phyloP scores from a whole-genome alignment of 345 rosid species.

The Eutrema heterophyllum region DNA sequence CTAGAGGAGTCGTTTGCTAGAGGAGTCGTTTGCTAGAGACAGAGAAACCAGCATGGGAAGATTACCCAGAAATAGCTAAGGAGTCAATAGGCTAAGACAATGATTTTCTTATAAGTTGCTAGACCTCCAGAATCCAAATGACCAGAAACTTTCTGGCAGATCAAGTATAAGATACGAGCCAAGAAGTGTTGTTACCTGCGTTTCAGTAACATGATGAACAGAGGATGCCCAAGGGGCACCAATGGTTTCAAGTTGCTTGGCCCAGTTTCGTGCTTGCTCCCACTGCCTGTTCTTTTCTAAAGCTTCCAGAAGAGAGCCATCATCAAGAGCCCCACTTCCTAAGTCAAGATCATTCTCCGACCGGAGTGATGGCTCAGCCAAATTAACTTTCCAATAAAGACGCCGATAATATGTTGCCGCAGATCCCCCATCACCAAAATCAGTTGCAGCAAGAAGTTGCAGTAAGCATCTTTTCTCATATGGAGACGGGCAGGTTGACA shows the following conservation, averaged over 20 bases:
- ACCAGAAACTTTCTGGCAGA: conserved; percentile 11
- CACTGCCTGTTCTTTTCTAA: conserved; percentile 80
- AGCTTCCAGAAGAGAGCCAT: conserved; percentile 79
- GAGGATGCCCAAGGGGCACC: conserved; percentile 85
- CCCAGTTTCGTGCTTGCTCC: conserved; percentile 99
- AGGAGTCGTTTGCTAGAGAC: not conserved
- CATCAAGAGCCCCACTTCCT: conserved; percentile 82
- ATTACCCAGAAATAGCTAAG: conserved; percentile 12
- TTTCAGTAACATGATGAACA: conserved; percentile 88
- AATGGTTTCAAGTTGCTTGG: conserved; percentile 85
- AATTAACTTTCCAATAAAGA: conserved; percentile 87
- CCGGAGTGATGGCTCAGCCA: conserved; percentile 84
- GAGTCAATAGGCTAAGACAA: conserved; percentile 8
- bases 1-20: not conserved
- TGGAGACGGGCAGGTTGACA: conserved; percentile 90
- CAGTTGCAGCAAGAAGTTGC: conserved; percentile 85
- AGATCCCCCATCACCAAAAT: conserved; percentile 93
- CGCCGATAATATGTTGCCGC: conserved; percentile 70
- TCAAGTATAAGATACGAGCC: conserved; percentile 10
- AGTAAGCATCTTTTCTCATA: conserved; percentile 94
- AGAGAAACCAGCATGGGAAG: not conserved
- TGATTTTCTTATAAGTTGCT: conserved; percentile 16
- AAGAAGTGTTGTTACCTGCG: conserved; percentile 59
- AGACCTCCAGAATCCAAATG: not conserved
- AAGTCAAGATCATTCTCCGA: conserved; percentile 64